Percentiles rank a stretch among this genome's conserved stretches.
Conservation (phyloP, 2,329 filamentous ascomycete species). For the Penicillium sp. region DNA sequence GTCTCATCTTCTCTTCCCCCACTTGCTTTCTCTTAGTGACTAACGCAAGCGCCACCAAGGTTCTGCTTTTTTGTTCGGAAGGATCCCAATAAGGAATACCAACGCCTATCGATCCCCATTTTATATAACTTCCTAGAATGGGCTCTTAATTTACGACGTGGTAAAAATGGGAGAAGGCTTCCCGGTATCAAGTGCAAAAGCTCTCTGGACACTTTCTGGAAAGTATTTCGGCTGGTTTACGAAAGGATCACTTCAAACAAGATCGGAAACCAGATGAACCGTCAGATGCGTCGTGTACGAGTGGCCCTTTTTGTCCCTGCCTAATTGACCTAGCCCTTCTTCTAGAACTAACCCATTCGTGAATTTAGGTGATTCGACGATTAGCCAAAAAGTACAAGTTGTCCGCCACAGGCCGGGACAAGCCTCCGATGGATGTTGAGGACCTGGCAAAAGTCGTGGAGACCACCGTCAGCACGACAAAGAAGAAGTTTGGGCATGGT, state of each 20-base stretch:
- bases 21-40: not conserved
- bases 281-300: slow-evolving; percentile 12
- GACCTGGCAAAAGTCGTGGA: slow-evolving; percentile 18
- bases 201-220: not conserved
- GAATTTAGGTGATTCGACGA: slow-evolving; percentile 18
- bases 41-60: slow-evolving; percentile 7
- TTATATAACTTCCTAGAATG: slow-evolving; percentile 22
- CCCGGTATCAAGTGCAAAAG: slow-evolving; percentile 5
- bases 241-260: slow-evolving; percentile 13
- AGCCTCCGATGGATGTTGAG: slow-evolving; percentile 19
- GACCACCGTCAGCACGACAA: slow-evolving; percentile 13
- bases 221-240: not conserved
- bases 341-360: not conserved
- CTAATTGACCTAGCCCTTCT: no score
- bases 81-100: slow-evolving; percentile 17
- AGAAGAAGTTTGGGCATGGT: slow-evolving; percentile 19
- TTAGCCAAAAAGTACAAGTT: slow-evolving; percentile 24
- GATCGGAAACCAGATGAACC: slow-evolving; percentile 18
- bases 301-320: no score
- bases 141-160: slow-evolving; percentile 18
- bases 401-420: slow-evolving; percentile 12
- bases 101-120: slow-evolving; percentile 15
- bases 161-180: slow-evolving; percentile 19
- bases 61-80: slow-evolving; percentile 16
- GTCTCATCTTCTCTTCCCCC: not conserved